phyloP scores from a whole-genome alignment of 306 rosid species.

The Inga oerstediana region DNA sequence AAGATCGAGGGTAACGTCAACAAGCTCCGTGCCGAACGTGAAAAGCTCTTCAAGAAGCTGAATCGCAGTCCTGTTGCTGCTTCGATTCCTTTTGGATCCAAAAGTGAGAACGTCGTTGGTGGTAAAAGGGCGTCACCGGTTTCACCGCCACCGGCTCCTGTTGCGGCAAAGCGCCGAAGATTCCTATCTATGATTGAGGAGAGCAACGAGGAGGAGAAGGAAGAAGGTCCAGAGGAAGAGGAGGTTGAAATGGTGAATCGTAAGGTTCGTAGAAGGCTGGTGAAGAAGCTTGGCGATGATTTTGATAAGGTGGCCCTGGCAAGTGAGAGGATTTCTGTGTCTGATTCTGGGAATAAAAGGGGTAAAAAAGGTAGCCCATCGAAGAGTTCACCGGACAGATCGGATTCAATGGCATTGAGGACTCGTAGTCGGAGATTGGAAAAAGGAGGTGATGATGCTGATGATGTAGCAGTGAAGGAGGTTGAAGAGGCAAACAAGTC shows the following conservation, averaged over 20 bases:
- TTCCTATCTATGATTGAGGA: conserved; percentile 43
- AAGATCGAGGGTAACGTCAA: conserved; percentile 74
- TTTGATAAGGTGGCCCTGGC: conserved; percentile 75
- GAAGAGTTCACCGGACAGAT: conserved; percentile 10
- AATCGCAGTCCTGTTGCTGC: not conserved
- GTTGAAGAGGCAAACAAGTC: conserved; percentile 34
- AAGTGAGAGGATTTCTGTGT: conserved; percentile 2
- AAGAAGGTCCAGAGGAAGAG: not conserved
- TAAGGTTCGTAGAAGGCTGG: conserved; percentile 49
- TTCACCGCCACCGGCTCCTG: conserved; percentile 79
- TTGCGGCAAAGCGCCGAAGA: conserved; percentile 52
- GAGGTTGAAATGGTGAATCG: not conserved
- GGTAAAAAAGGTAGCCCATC: not conserved
- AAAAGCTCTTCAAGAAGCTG: conserved; percentile 35
- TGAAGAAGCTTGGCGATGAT: conserved; percentile 82
- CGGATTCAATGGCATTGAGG: conserved; percentile 25
- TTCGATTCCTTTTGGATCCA: not conserved
- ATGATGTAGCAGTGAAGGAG: conserved; percentile 42
- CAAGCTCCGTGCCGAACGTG: conserved; percentile 64
- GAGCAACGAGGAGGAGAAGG: conserved; percentile 31
- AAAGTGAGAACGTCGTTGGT: not conserved
- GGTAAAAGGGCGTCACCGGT: conserved; percentile 3
- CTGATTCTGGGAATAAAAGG: not conserved
- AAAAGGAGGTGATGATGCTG: conserved; percentile 15
- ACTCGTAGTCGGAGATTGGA: conserved; percentile 37